Conservation (phyloP, 2,329 filamentous ascomycete species). For the Penicillium olsonii region DNA sequence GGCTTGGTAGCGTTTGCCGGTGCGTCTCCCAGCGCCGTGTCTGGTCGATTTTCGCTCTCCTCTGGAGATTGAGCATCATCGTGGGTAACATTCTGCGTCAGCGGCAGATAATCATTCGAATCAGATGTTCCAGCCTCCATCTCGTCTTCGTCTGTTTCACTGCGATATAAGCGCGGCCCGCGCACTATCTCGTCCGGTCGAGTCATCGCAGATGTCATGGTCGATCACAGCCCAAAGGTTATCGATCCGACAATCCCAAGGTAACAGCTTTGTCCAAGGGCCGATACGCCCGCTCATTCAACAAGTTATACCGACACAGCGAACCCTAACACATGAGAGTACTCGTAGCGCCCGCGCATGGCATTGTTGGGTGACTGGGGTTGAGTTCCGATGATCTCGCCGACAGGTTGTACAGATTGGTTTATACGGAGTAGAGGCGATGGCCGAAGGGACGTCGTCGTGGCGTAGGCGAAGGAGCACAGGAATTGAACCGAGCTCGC, state of each 20-base stretch:
- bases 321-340: slow-evolving; percentile 12
- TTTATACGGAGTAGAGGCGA: too few species aligned
- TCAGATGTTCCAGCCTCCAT: slow-evolving; percentile 29
- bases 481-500: too few species aligned
- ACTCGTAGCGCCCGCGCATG: slow-evolving; percentile 5
- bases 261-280: not conserved
- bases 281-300: not conserved
- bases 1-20: slow-evolving; percentile 21
- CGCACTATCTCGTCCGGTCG: slow-evolving; percentile 41
- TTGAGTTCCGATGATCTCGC: slow-evolving; percentile 3
- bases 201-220: slow-evolving; percentile 38
- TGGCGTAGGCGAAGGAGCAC: too few species aligned
- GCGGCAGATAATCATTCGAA: slow-evolving; percentile 24
- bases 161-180: slow-evolving; percentile 33
- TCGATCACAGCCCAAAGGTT: slow-evolving; percentile 2
- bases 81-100: slow-evolving; percentile 23
- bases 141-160: slow-evolving; percentile 37
- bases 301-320: not conserved
- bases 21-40: slow-evolving; percentile 28
- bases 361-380: slow-evolving; percentile 16
- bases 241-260: slow-evolving; percentile 2
- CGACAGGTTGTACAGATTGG: not conserved
- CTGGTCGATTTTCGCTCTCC: slow-evolving; percentile 29
- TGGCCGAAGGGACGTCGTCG: too few species aligned
- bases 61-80: slow-evolving; percentile 32